These are phyloP conservation scores for Trichoderma oligosporum DNA, from an alignment of 2,329 filamentous ascomycete genomes.

Conservation along the genomic window DNA sequence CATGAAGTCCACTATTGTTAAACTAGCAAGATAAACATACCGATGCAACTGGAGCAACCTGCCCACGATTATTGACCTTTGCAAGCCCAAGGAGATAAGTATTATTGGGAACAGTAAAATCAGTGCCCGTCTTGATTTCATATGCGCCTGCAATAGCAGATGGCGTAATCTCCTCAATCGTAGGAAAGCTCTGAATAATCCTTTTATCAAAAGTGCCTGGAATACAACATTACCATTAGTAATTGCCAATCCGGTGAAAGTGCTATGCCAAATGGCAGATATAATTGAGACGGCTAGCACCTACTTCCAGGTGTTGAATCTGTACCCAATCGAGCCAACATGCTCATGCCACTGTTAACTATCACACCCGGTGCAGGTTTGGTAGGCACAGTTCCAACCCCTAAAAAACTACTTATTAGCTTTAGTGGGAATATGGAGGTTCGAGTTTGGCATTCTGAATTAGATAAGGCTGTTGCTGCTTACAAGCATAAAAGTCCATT, in stretches of 20 bases:
- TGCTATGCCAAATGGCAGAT: background rate
- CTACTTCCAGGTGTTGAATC: background rate
- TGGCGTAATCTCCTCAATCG: background rate
- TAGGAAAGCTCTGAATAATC: background rate
- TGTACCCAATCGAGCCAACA: constrained; percentile 2
- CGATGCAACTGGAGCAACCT: constrained; percentile 12
- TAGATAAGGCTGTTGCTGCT: background rate
- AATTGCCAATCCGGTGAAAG: no score
- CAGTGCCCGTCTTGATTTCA: constrained; percentile 4
- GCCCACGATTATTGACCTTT: constrained; percentile 14
- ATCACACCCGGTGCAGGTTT: constrained; percentile 4
- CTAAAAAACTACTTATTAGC: background rate
- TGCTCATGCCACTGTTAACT: constrained; percentile 1
- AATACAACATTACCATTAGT: no score
- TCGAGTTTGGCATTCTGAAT: no score
- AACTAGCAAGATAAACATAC: background rate
- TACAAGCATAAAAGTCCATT: constrained; percentile 13
- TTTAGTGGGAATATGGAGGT: no score
- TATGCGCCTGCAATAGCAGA: background rate
- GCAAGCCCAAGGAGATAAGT: constrained; percentile 13
- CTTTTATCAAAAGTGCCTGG: constrained; percentile 12
- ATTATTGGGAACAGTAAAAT: constrained; percentile 2
- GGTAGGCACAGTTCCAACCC: constrained; percentile 2
- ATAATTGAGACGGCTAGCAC: background rate
- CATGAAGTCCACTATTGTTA: background rate